Evolutionary conservation across 2,329 filamentous ascomycete genomes (phyloP).

Genomic region (Botrytis galanthina): DNA sequence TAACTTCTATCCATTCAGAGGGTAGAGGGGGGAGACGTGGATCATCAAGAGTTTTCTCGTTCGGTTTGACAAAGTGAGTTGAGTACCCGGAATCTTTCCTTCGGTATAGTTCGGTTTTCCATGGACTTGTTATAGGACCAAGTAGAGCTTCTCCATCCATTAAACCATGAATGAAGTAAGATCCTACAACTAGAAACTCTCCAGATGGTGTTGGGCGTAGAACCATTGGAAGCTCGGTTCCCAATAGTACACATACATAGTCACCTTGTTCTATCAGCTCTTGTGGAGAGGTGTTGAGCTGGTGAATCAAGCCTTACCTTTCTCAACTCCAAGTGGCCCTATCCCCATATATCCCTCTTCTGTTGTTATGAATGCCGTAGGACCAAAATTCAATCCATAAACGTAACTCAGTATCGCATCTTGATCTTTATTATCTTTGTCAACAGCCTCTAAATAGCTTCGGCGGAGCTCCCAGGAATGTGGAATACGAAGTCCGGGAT

Average conservation of each 20-base stretch:
- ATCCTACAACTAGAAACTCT: not conserved
- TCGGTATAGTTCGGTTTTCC: not conserved
- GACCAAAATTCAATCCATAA: not conserved
- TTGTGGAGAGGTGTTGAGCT: no score
- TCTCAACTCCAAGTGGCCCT: not conserved
- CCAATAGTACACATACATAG: not conserved
- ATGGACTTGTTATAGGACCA: not conserved
- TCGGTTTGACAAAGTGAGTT: not conserved
- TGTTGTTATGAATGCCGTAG: not conserved
- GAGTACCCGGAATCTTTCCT: not conserved
- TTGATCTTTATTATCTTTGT: not conserved
- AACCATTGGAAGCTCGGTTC: not conserved
- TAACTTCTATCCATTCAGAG: not conserved
- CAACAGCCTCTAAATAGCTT: not conserved
- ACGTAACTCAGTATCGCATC: not conserved
- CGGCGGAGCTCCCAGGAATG: not conserved
- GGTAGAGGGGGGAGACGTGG: not conserved
- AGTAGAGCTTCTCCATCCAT: not conserved
- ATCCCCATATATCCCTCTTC: not conserved
- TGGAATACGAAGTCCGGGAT: not conserved
- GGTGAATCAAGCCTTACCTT: not conserved
- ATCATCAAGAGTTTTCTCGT: not conserved
- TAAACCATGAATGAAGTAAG: not conserved
- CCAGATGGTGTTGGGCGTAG: not conserved
- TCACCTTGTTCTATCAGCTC: not conserved